These are phyloP conservation scores for Populus tomentosa DNA, from an alignment of 441 rosid genomes.

Conservation along the genomic window DNA sequence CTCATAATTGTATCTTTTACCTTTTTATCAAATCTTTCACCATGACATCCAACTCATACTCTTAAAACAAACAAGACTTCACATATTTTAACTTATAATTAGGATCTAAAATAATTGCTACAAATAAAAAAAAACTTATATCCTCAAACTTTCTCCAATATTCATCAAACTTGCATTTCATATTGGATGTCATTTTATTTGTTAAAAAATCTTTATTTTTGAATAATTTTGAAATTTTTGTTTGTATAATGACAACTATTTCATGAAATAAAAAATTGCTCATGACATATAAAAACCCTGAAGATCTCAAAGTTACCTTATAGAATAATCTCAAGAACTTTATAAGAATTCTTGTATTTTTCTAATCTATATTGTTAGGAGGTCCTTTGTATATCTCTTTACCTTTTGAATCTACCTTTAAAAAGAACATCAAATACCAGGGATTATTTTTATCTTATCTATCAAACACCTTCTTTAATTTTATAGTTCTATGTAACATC, in stretches of 20 bases:
- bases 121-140: not conserved
- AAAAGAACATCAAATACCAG: not conserved
- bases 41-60: too few relatives aligned
- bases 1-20: not conserved
- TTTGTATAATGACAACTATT: not conserved
- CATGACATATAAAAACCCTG: not conserved
- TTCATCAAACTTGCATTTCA: not conserved
- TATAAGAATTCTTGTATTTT: not conserved
- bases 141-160: not conserved
- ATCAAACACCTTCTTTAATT: constrained; percentile 4
- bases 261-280: not conserved
- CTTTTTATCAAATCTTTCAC: not conserved
- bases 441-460: not conserved
- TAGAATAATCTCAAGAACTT: not conserved
- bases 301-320: not conserved
- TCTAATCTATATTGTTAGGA: not conserved
- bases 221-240: not conserved
- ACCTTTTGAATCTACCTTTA: not conserved
- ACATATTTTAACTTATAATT: not conserved
- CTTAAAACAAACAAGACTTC: not conserved
- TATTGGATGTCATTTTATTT: not conserved
- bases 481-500: constrained; percentile 7
- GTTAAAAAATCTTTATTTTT: not conserved
- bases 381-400: not conserved
- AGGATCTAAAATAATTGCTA: not conserved